Evolutionary conservation across 2,329 filamentous ascomycete genomes (phyloP).

Genomic region (Penicillium sp.): DNA sequence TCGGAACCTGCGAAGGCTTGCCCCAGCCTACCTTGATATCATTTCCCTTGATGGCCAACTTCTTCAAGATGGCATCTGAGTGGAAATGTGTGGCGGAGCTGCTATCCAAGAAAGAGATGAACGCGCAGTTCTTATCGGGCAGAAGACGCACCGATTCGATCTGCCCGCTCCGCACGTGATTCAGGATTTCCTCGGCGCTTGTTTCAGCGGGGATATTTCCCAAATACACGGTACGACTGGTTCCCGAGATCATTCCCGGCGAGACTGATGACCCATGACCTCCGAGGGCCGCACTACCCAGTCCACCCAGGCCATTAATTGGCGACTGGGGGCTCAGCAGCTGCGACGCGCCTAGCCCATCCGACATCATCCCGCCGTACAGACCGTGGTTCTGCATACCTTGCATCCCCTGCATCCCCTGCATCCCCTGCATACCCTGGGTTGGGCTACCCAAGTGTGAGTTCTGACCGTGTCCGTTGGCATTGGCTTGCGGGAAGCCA

Average conservation of each 20-base stretch:
- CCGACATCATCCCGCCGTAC: conserved; percentile 84
- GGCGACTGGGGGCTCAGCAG: conserved; percentile 85
- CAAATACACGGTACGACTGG: conserved; percentile 93
- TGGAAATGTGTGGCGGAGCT: conserved; percentile 99
- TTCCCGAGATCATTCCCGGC: conserved; percentile 81
- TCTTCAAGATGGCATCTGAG: conserved; percentile 99
- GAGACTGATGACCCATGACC: conserved; percentile 73
- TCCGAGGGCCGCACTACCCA: conserved; percentile 60
- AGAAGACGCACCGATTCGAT: conserved; percentile 98
- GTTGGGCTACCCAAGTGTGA: conserved; percentile 70
- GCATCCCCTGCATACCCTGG: conserved; percentile 59
- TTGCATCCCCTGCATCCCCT: conserved; percentile 42
- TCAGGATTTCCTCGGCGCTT: conserved; percentile 90
- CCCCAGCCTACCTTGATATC: conserved; percentile 99
- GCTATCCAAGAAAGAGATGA: conserved; percentile 97
- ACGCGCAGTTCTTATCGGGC: conserved; percentile 99
- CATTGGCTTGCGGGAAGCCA: conserved; percentile 67
- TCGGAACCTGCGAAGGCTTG: conserved; percentile 96
- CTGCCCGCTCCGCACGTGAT: conserved; percentile 94
- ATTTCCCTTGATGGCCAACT: conserved; percentile 96
- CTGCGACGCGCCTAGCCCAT: conserved; percentile 76
- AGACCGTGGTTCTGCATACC: conserved; percentile 69
- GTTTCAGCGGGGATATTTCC: conserved; percentile 99
- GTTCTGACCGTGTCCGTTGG: conserved; percentile 55
- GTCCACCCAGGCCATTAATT: conserved; percentile 69